Percentiles rank a stretch among this genome's conserved stretches.
These are phyloP conservation scores for Medicago lupulina DNA, from an alignment of 306 rosid genomes.

Conservation along the genomic window DNA sequence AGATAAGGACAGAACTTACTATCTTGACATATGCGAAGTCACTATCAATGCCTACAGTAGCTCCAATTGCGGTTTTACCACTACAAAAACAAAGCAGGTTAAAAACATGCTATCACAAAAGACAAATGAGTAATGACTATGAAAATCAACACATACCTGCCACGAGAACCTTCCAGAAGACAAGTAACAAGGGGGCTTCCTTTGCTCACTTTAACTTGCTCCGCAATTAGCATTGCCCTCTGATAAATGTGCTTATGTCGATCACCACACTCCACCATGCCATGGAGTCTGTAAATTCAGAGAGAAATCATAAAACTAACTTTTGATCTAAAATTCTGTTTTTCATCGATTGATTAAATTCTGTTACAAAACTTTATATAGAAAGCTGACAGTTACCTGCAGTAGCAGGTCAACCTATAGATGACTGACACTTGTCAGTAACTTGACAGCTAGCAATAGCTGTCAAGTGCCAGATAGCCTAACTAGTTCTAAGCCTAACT, in stretches of 20 bases:
- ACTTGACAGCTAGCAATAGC: no score
- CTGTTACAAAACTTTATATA: no score
- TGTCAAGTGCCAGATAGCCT: no score
- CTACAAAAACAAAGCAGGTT: slow-evolving; percentile 59
- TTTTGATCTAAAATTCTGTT: no score
- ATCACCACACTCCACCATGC: slow-evolving; percentile 90
- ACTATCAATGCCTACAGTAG: slow-evolving; percentile 95
- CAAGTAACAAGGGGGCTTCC: slow-evolving; percentile 95
- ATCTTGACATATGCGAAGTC: slow-evolving; percentile 98
- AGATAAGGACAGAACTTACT: slow-evolving; percentile 60
- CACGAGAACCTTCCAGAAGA: slow-evolving; percentile 94
- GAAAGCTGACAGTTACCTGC: no score
- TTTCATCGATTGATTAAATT: no score
- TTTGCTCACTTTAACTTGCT: slow-evolving; percentile 93
- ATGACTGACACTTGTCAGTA: no score
- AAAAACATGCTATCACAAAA: slow-evolving; percentile 44
- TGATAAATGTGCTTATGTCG: slow-evolving; percentile 82
- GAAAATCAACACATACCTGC: slow-evolving; percentile 66
- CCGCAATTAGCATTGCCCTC: slow-evolving; percentile 86
- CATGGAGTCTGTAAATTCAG: slow-evolving; percentile 66
- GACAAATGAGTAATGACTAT: slow-evolving; percentile 25
- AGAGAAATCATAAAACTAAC: no score
- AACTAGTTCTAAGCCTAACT: no score
- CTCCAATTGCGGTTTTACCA: slow-evolving; percentile 94
- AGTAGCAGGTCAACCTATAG: no score